These are phyloP conservation scores for Exophiala sp. DNA, from an alignment of 2,329 filamentous ascomycete genomes.

Conservation along the genomic window DNA sequence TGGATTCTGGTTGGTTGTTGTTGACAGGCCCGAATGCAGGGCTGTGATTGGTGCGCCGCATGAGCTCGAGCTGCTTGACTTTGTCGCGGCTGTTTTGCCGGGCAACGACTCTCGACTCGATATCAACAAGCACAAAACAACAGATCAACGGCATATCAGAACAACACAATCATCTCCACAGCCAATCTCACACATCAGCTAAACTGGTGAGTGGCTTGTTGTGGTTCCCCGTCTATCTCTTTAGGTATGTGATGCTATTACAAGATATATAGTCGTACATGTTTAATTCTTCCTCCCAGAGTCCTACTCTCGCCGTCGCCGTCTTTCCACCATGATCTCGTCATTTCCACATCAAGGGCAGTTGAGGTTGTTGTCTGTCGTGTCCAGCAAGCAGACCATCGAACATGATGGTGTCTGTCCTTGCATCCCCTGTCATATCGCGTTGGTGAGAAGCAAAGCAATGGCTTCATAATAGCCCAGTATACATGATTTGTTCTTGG, in stretches of 20 bases:
- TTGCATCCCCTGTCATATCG: too few relatives aligned
- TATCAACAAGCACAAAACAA: background rate
- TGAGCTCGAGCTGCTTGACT: background rate
- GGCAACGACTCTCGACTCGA: constrained; percentile 4
- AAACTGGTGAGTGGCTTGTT: background rate
- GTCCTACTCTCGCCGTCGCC: background rate
- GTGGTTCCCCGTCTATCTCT: background rate
- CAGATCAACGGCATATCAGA: too few relatives aligned
- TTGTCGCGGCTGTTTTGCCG: background rate
- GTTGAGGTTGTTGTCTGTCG: too few relatives aligned
- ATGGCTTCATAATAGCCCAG: too few relatives aligned
- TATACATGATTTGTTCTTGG: too few relatives aligned
- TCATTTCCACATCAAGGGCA: too few relatives aligned
- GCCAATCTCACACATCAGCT: background rate
- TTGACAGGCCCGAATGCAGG: background rate
- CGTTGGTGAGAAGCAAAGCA: too few relatives aligned
- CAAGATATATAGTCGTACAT: background rate
- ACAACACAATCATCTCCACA: background rate
- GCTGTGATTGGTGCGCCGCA: background rate
- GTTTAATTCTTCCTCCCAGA: background rate
- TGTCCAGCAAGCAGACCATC: too few relatives aligned
- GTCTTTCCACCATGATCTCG: background rate
- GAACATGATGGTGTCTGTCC: too few relatives aligned
- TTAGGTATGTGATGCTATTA: background rate
- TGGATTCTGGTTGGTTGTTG: constrained; percentile 2